Evolutionary conservation across 2,329 filamentous ascomycete genomes (phyloP), one percentile per base, ranked within the genome.

Genomic region (Colletotrichum paranaense): DNA sequence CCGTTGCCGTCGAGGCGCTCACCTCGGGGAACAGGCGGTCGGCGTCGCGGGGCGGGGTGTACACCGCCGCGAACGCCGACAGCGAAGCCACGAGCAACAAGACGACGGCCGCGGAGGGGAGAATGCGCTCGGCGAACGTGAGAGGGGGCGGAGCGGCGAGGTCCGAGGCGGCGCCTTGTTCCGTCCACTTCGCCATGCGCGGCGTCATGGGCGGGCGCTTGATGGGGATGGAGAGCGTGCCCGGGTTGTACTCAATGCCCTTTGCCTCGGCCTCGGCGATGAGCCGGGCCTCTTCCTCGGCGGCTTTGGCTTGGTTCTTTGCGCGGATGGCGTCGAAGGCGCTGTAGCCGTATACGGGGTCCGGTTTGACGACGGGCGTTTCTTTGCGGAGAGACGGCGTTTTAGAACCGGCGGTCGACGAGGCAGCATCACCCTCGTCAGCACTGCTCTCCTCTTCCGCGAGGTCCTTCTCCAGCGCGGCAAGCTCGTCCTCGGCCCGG

Each of bases 401-500:
- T 62, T 77, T 75, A 2, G 57, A 22, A 42, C 6, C n/a, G 14
- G 57, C 7, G 28, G 75, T 59, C 49, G 74, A 68, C 16, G 76
- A 62, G 7, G 59, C 58, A 67, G 7, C 6, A 19, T 79, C 76
- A 14, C 76, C 75, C 35, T 76, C 75, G 5, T 56, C 72, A 3
- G 55, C 74, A 30, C 76, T 62, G 38, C 38, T 42, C 38, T 42
- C 35, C 30, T 32, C 32, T 65, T 75, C 59, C 67, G 68, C 60
- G 75, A 72, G 60, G 75, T 82, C 78, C 76, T 79, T 78, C 74
- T 91, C 89, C 75, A 92, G 80, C 70, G 84, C 83, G 24, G 83
- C 84, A 63, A 92, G 84, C 81, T 92, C 91, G 69, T 92, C 88
- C 80, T 92, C 90, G 16, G 90, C 91, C 62, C 90, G 85, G 64